Conservation (phyloP, 225 moss, liverwort and hornwort genomes). For the Asterella californica region DNA sequence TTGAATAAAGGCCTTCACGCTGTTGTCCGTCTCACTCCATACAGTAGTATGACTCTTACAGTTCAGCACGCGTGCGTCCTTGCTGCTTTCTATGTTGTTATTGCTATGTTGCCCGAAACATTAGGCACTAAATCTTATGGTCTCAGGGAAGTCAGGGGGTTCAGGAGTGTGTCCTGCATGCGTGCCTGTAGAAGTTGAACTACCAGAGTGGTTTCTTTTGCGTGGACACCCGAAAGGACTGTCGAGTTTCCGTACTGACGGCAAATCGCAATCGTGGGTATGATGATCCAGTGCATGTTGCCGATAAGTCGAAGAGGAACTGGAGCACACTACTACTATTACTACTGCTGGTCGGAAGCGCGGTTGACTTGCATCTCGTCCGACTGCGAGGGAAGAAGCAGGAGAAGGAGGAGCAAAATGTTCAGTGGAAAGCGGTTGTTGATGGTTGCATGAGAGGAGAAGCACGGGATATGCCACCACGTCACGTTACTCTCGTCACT, state of each 20-base stretch:
- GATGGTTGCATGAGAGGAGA: conserved; percentile 12
- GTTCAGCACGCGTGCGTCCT: too few relatives aligned
- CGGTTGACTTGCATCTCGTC: not conserved
- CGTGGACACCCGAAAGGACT: too few relatives aligned
- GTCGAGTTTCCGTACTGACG: not conserved
- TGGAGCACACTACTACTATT: not conserved
- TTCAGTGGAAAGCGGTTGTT: conserved; percentile 5
- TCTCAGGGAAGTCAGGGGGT: not conserved
- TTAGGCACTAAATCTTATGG: not conserved
- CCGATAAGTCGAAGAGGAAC: not conserved
- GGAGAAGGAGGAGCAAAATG: not conserved
- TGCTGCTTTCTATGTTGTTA: not conserved
- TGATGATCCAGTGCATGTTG: conserved; percentile 12
- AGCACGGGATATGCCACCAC: conserved; percentile 20
- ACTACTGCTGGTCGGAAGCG: not conserved
- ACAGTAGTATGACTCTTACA: not conserved
- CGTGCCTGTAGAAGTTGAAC: not conserved
- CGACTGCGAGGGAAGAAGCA: not conserved
- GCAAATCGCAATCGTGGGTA: not conserved
- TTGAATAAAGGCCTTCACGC: not conserved
- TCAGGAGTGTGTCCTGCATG: not conserved
- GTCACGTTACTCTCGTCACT: conserved; percentile 8
- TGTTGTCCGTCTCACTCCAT: not conserved
- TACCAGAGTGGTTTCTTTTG: not conserved
- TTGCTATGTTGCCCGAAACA: not conserved